Evolutionary conservation across 2,329 filamentous ascomycete species (phyloP), one percentile per base, ranked within the genome.

Genomic region (Trichoderma aggressivum): DNA sequence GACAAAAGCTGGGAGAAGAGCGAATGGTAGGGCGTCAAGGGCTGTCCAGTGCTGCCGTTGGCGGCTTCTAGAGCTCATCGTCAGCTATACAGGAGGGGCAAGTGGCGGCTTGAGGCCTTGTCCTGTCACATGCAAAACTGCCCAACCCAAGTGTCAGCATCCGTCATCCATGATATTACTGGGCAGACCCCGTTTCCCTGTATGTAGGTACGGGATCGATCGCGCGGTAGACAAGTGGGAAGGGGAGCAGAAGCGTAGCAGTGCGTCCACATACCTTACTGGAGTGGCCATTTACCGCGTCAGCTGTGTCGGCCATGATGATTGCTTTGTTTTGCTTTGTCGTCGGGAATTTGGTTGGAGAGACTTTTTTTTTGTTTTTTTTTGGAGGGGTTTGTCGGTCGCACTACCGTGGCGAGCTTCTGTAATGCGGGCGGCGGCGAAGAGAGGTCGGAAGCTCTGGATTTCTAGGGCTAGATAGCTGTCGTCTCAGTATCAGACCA

Each of bases 1-100:
- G 89, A 91, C 73, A 92, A 83, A 71, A 92, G 85, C 79, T 90
- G 88, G 64, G 86, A 87, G 81, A 92, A 92, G 82, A 91, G 88
- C 18, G 89, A 91, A 83, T 92, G 89, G 80, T 91, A 92, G 81
- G 91, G 88, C 72, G 89, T 91, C 77, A 91, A 81, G 64, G 86
- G 86, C 80, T 91, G 88, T 76, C 87, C 88, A 76, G 88, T 84
- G 39, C 84, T 83, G 71, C 83, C 82, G 64, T 81, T 74, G 69
- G 61, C 50, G 88, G 88, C 63, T 86, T 87, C 78, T 84, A 84
- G 78, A 88, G 87, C 87, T 79, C 73, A 85, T 85, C 76, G 87
- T 87, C 61, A 90, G 74, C 87, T 83, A 80, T 86, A 39, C 87
- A 77, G 88, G 84, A 76, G 87, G 74, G 87, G 88, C 90, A 75